A percentile compares a stretch with the other conserved stretches of the same genome.
These are phyloP conservation scores for Termitomyces sp. DNA, from an alignment of 768 basidiomycete genomes.

Conservation along the genomic window DNA sequence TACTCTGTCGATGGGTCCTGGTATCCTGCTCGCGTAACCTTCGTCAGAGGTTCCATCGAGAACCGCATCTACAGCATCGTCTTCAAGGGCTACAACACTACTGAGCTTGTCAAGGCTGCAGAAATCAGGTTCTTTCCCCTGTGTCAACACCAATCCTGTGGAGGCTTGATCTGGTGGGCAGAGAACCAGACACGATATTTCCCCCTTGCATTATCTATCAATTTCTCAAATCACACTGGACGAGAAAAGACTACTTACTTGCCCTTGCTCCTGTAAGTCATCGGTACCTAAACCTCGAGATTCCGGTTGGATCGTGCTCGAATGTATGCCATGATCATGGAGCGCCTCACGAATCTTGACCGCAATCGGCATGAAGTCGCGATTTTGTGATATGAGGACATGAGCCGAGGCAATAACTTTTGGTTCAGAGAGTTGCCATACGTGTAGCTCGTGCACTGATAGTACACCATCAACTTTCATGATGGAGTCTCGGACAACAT, in stretches of 20 bases:
- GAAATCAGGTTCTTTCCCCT: constrained; percentile 67
- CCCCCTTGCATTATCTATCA: constrained; percentile 23
- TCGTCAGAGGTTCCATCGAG: constrained; percentile 74
- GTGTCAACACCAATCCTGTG: constrained; percentile 38
- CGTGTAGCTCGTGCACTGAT: constrained; percentile 89
- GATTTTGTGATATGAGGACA: constrained; percentile 73
- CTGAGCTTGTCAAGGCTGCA: constrained; percentile 71
- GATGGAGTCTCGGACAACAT: constrained; percentile 83
- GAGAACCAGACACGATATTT: constrained; percentile 61
- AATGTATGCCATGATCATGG: constrained; percentile 92
- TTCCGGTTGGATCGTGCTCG: constrained; percentile 92
- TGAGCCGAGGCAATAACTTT: constrained; percentile 97
- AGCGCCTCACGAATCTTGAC: constrained; percentile 77
- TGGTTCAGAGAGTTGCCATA: constrained; percentile 95
- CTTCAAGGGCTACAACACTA: constrained; percentile 89
- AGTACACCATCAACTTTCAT: constrained; percentile 78
- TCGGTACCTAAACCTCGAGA: constrained; percentile 39
- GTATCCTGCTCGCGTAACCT: constrained; percentile 88
- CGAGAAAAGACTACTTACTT: constrained; percentile 26
- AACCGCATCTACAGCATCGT: constrained; percentile 85
- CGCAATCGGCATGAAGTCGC: constrained; percentile 91
- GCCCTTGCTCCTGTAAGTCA: constrained; percentile 41
- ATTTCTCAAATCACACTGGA: not conserved
- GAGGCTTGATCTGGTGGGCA: constrained; percentile 67
- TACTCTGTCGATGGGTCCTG: constrained; percentile 80